These are phyloP conservation scores for Trametes elegans DNA, from an alignment of 768 basidiomycete genomes.

Conservation along the genomic window DNA sequence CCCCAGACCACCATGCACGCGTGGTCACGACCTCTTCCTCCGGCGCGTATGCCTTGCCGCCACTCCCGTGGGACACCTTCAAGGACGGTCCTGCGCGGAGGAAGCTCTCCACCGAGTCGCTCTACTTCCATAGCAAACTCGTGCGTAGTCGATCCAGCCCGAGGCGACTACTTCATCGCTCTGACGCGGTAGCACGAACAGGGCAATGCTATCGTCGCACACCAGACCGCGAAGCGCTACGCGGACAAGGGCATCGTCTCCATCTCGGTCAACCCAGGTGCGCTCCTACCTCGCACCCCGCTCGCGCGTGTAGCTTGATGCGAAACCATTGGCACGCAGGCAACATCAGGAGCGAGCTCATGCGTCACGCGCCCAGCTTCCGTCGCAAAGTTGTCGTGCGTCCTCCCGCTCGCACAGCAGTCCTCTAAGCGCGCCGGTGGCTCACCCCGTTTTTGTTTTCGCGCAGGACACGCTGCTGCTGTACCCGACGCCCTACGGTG, in stretches of 20 bases:
- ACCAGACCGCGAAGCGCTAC: slow-evolving; percentile 49
- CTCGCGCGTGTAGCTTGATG: no score
- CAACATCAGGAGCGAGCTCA: slow-evolving; percentile 21
- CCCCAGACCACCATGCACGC: slow-evolving; percentile 43
- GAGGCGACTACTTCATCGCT: no score
- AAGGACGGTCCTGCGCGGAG: slow-evolving; percentile 27
- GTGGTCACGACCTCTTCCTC: slow-evolving; percentile 48
- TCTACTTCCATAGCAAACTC: slow-evolving; percentile 43
- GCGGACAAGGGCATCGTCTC: slow-evolving; percentile 45
- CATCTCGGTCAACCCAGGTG: slow-evolving; percentile 45
- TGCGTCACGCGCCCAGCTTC: neutral
- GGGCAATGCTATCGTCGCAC: no score
- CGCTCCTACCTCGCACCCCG: neutral
- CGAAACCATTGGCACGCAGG: no score
- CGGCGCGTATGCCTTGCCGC: slow-evolving; percentile 31
- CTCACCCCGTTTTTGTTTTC: no score
- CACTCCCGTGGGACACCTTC: slow-evolving; percentile 40
- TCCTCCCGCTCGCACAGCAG: no score
- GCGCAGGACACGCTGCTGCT: slow-evolving; percentile 20
- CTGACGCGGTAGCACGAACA: no score
- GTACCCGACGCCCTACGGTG: slow-evolving; percentile 31
- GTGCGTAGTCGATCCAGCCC: no score
- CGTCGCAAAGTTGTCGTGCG: slow-evolving; percentile 9
- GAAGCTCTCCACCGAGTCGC: slow-evolving; percentile 8
- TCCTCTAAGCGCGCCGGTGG: neutral